Evolutionary conservation across 345 rosid species (phyloP), one percentile per base, ranked within the genome.

Genomic region (Nephelium lappaceum): DNA sequence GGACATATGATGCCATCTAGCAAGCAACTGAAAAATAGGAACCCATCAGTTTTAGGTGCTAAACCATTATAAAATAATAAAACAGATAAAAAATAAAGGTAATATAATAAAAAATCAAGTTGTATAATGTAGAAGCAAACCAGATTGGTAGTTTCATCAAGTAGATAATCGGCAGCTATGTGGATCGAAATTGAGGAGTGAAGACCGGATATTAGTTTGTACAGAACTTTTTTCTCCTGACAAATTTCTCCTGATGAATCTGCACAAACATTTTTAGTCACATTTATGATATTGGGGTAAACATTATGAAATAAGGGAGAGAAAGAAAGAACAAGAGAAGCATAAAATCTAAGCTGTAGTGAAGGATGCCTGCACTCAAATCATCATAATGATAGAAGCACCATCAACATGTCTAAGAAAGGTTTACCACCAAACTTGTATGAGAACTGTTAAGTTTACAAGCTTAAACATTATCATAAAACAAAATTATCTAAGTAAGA

Each of bases 131-230:
- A 67, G 71, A 78, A 86, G 42, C 80, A 72, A 83, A 93, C 99
- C 94, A 71, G 25, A 77, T 86, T 88, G 66, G 80, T 81, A 64
- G 90, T 77, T 87, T 96, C 98, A 78, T 95, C 98, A 75, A 93
- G 94, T 72, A 95, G 86, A 88, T 91, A 95, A 51, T 93, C 98
- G 47, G 95, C 87, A 70, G 97, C 98, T 79, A 94, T 91, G 77
- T 94, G 99, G 80, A 91, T 81, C 7, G 98, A 89, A 73, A 96
- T 96, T 73, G 99, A 96, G 51, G 99, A 94, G 83, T 96, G 99
- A 81, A 94, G 93, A 70, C 99, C 98, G 61, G 99, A 96, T 85
- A 96, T 88, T 88, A 94, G 79, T 84, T 96, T 94, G 90, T 96
- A 94, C 77, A 96, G 79, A 69, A 93, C 87, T 57, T 82, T 93